phyloP scores from a whole-genome alignment of 129 eudicot genomes.

The Oenanthe sinensis region DNA sequence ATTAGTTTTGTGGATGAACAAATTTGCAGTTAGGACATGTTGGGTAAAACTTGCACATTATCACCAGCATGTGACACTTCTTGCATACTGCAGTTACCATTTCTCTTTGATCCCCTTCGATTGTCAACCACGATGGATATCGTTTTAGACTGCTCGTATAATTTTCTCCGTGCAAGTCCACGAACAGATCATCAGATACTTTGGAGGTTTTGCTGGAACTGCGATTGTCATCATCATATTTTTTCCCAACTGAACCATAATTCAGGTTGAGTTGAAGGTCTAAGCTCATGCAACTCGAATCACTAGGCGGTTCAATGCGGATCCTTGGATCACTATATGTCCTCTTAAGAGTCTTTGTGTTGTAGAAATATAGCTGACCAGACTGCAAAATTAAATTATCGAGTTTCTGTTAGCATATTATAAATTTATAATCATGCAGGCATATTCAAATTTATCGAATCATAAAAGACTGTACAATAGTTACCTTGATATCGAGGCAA shows the following conservation, averaged over 20 bases:
- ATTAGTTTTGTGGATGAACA: slow-evolving; percentile 64
- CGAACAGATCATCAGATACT: background rate
- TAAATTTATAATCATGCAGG: background rate
- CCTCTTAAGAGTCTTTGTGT: slow-evolving; percentile 60
- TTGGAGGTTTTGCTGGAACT: slow-evolving; percentile 7
- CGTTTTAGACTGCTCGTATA: slow-evolving; percentile 12
- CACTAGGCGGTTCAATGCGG: slow-evolving; percentile 33
- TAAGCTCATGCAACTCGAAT: slow-evolving; percentile 45
- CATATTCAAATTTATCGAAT: background rate
- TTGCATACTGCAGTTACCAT: slow-evolving; percentile 82
- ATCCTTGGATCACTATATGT: slow-evolving; percentile 58
- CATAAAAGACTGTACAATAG: background rate
- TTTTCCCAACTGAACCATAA: slow-evolving; percentile 35
- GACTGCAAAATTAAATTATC: slow-evolving; percentile 29
- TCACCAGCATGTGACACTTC: slow-evolving; percentile 85
- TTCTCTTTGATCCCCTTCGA: slow-evolving; percentile 48
- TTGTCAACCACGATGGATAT: slow-evolving; percentile 42
- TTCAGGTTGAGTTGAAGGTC: slow-evolving; percentile 79
- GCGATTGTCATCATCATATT: slow-evolving; percentile 25
- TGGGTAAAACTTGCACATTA: slow-evolving; percentile 71
- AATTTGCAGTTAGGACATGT: slow-evolving; percentile 87
- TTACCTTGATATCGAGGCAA: slow-evolving; percentile 82
- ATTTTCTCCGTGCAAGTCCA: background rate
- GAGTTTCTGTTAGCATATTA: background rate
- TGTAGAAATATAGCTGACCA: slow-evolving; percentile 64